Base-by-base conservation (phyloP, 805 yeast species). In the Candida wancherniae region DNA sequence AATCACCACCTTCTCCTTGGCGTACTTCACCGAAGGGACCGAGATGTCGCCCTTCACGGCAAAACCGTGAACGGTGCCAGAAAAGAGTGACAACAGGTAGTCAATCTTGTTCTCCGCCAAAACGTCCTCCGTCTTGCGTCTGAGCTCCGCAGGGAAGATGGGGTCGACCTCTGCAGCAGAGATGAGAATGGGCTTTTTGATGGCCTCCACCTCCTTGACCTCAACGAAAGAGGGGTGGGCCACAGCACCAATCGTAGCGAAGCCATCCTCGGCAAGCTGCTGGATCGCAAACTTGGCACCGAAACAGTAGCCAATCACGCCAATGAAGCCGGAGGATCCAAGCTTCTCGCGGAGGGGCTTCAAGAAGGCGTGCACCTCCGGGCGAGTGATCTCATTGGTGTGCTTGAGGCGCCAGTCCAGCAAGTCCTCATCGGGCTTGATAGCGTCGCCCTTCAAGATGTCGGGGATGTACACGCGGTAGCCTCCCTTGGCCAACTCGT, bases 171-270 rank as follows among this genome's bases (percentile, higher is more conserved):
- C 85, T 28, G 95, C 94, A 33, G 84, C 84, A 13, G 84, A 67
- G 42, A 87, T 77, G 40, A 78, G 43, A 17, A 88, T 25, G 13
- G 94, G 94, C 39, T 58, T 61, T 42, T 68, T 73, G 44, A 88
- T 54, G 1, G 62, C 71, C 31, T 66, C 72, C 28, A 85, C 67
- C 49, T 83, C 94, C 22, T 76, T 87, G 19, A 69, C 67, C 9
- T 67, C 38, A 10, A 84, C 78, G 39, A 80, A 70, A 3, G 94
- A 80, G 5, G 97, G 96, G 58, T 88, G 97, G 6, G 92, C 92
- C 40, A 75, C 57, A 10, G 90, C 94, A 47, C 73, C 85, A 11
- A 69, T 82, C 39, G 73, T 72, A 20, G 73, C 69, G 6, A 47
- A 25, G 15, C 71, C 71, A 24, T 55, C 67, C 16, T 48, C 48